Evolutionary conservation across 805 yeast genomes (phyloP), one percentile per base, ranked within the genome.

Genomic region (Debaryomyces tyrocola): DNA sequence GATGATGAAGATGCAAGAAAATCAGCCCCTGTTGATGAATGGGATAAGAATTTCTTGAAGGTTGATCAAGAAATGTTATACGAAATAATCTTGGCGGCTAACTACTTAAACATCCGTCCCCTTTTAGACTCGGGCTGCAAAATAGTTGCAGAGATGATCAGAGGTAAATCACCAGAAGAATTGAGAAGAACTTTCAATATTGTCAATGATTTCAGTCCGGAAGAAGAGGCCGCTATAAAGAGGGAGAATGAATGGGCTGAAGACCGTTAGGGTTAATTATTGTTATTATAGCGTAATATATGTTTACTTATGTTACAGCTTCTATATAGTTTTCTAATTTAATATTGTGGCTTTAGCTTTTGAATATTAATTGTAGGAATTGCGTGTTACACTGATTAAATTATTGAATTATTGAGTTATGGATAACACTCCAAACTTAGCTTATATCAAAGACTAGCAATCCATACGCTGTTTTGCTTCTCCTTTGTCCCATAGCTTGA

Each of bases 31-130:
- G 90, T 92, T 43, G 92, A 87, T 51, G 90, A 90, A 40, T 92
- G 98, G 98, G 98, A 92, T 69, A 87, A 88, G 66, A 89, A 87
- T 66, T 92, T 91, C 66, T 78, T 92, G 57, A 87, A 88, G 62
- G 97, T 92, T 33, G 98, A 92, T 68, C 98, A 86, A 62, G 92
- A 86, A 56, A 86, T 86, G 91, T 74, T 86, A 47, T 86, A 86
- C 55, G 94, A 85, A 59, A 86, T 86, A 59, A 84, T 86, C 47
- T 69, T 84, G 47, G 92, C 92, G n/a, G 89, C 92, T 15, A 86
- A 86, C 64, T 86, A 85, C 62, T 69, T 86, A 59, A 85, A 86
- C 62, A 85, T 86, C 58, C 79, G 84, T 53, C 91, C 90, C 2
- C 69, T 86, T 52, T 70, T 86, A 57, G 88, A 85, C 56, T 83